These are phyloP conservation scores for Erodium maritimum DNA, from an alignment of 345 rosid genomes.

Conservation along the genomic window DNA sequence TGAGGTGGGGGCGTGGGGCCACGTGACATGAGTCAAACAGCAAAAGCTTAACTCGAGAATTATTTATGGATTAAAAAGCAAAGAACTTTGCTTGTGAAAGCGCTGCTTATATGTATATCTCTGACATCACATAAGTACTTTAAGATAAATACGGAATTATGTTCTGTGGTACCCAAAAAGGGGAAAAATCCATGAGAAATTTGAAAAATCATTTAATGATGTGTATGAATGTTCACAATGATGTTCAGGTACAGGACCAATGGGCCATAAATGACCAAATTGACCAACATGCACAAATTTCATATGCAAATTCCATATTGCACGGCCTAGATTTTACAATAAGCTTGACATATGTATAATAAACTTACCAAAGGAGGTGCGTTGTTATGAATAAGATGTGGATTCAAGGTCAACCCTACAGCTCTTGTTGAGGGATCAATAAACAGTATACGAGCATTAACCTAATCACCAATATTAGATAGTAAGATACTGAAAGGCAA, in stretches of 20 bases:
- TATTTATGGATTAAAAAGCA: too few species aligned
- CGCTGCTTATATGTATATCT: too few species aligned
- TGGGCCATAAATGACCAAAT: background rate
- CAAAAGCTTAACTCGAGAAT: too few species aligned
- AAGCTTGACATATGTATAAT: conserved; percentile 1
- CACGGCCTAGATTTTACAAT: conserved; percentile 2
- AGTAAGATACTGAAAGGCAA: background rate
- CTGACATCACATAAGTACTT: too few species aligned
- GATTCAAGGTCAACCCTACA: conserved; percentile 85
- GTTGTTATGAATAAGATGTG: conserved; percentile 59
- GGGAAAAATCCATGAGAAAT: too few species aligned
- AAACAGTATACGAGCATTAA: conserved; percentile 81
- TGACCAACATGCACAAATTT: background rate
- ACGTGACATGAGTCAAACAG: background rate
- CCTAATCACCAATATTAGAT: conserved; percentile 32
- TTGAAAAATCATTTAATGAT: too few species aligned
- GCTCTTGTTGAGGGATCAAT: conserved; percentile 91
- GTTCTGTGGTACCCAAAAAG: too few species aligned
- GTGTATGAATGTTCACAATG: too few species aligned
- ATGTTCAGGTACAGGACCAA: too few species aligned
- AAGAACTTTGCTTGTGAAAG: too few species aligned
- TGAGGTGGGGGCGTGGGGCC: background rate
- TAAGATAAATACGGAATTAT: too few species aligned
- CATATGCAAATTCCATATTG: conserved; percentile 1
- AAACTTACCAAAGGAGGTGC: conserved; percentile 68